Evolutionary conservation across 2,329 filamentous ascomycete species (phyloP), one percentile per base, ranked within the genome.

Genomic region (Zymoseptoria tritici): DNA sequence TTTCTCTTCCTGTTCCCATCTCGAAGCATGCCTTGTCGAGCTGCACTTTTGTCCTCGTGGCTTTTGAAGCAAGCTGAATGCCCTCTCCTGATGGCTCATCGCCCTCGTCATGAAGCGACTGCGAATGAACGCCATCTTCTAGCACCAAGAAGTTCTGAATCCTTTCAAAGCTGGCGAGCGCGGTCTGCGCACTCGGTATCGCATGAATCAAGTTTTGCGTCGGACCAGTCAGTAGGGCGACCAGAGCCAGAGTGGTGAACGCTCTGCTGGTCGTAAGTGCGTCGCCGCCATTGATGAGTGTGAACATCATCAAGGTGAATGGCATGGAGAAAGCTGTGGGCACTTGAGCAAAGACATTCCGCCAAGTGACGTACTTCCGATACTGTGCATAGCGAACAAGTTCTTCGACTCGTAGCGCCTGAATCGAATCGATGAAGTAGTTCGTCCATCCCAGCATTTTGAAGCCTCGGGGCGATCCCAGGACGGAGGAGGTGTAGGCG

Each of bases 401-500:
- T 46, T 67, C 65, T 26, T 58, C 36, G 2, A 63, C 52, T 4
- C 65, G 62, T 20, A 67, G 54, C n/a, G 49, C 53, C 49, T 67
- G 65, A 24, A 67, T 66, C n/a, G 16, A 53, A 9, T 62, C 52
- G 31, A 56, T 59, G 51, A 67, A 58, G 53, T 61, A 60, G 4
- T 60, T 57, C 2, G 62, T 62, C 20, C 63, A 53, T 3, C 65
- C 65, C 2, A 66, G 60, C 63, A 67, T 66, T 29, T 66, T 67
- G 59, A 64, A 63, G 4, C 54, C 64, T 36, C 63, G 63, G 1
- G 63, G 62, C 13, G 49, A 62, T 1, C 55, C 58, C 8, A 67
- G 54, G 1, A 67, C 62, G 4, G 63, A 57, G 3, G 65, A 63
- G 13, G 64, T 67, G 51, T 58, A 63, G 8, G 60, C 58, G 7